phyloP scores from a whole-genome alignment of 2,329 filamentous ascomycete genomes.

The Colletotrichum sublineola region DNA sequence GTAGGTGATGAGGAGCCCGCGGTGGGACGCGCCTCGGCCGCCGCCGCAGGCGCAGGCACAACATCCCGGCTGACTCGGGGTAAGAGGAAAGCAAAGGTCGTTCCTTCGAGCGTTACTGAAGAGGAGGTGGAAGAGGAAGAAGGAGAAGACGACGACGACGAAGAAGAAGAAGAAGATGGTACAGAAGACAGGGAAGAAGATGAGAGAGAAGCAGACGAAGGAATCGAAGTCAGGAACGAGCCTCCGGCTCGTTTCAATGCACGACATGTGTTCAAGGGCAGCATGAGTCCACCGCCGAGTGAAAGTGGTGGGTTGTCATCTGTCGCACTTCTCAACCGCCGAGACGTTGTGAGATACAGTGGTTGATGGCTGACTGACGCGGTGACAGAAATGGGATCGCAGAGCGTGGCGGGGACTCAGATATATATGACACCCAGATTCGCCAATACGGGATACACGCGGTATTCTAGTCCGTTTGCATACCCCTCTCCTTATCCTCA shows the following conservation, averaged over 20 bases:
- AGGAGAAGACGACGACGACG: not conserved
- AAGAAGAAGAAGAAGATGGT: not conserved
- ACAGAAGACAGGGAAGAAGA: conserved; percentile 1
- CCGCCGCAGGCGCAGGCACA: not conserved
- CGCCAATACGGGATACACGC: conserved; percentile 16
- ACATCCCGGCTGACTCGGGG: conserved; percentile 2
- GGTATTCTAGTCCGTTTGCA: conserved; percentile 24
- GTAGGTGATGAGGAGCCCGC: not conserved
- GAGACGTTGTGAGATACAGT: not conserved
- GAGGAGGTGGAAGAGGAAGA: conserved; percentile 14
- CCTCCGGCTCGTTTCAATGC: conserved; percentile 26
- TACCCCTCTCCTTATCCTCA: not conserved
- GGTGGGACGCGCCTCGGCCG: not conserved
- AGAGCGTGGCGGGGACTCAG: conserved; percentile 14
- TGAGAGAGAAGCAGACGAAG: not conserved
- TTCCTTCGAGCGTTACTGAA: conserved; percentile 8
- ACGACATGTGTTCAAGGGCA: conserved; percentile 13
- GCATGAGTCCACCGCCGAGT: conserved; percentile 35
- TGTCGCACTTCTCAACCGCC: not conserved
- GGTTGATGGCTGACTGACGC: conserved; percentile 1
- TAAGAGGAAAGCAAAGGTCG: conserved; percentile 10
- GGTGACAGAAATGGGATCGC: conserved; percentile 28
- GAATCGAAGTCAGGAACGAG: not conserved
- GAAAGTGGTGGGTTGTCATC: conserved; percentile 30
- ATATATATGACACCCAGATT: not conserved